Conservation (phyloP, 1,284 basidiomycete species). For the Malassezia globosa region DNA sequence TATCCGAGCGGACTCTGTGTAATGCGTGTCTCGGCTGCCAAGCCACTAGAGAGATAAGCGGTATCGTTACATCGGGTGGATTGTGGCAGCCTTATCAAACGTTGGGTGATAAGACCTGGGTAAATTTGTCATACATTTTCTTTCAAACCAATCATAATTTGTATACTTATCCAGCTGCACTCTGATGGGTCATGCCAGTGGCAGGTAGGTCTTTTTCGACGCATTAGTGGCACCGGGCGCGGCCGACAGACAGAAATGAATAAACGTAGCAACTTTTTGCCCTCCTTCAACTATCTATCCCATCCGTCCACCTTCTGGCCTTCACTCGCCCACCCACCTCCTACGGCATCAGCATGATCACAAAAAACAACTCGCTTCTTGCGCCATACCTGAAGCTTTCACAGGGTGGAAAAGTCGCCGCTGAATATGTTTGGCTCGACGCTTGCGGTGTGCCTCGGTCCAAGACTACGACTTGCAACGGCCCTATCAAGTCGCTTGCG, state of each 20-base stretch:
- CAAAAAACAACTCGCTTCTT: conserved; percentile 8
- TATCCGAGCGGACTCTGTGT: no score
- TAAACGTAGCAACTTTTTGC: background rate
- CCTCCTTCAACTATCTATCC: no score
- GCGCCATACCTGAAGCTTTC: conserved; percentile 27
- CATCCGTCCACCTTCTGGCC: background rate
- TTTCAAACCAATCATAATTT: background rate
- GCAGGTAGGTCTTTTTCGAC: no score
- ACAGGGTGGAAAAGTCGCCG: conserved; percentile 30
- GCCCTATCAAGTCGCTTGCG: conserved; percentile 58
- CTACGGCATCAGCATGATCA: background rate
- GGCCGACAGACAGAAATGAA: background rate
- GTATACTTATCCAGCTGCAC: background rate
- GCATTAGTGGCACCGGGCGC: no score
- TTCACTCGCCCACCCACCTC: background rate
- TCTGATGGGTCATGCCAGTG: no score
- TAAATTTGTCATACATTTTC: background rate
- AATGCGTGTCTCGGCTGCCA: no score
- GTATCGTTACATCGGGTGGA: no score
- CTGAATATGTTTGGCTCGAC: conserved; percentile 47
- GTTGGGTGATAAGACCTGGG: background rate
- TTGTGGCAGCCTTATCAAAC: background rate
- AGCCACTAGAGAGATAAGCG: no score
- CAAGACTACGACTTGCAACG: conserved; percentile 57
- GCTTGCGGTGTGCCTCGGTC: conserved; percentile 50